Conservation (phyloP, 345 rosid species). For the Cochlearia excelsa region DNA sequence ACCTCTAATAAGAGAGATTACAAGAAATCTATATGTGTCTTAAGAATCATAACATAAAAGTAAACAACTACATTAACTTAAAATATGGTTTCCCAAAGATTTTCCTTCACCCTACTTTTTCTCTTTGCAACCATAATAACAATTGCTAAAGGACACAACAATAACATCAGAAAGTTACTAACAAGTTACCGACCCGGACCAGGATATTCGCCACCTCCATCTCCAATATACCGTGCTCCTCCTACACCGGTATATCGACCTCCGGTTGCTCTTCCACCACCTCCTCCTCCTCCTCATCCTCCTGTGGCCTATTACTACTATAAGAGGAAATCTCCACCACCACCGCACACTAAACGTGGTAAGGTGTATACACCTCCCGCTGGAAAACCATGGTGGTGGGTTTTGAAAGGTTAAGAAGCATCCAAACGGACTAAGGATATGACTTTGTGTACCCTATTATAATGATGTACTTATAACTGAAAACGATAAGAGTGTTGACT, state of each 20-base stretch:
- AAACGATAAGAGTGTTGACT: no score
- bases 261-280: neutral
- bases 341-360: no score
- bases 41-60: slow-evolving; percentile 1
- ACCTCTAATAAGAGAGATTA: slow-evolving; percentile 8
- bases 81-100: slow-evolving; percentile 25
- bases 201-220: slow-evolving; percentile 23
- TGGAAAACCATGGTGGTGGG: no score
- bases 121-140: slow-evolving; percentile 17
- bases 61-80: neutral
- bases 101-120: slow-evolving; percentile 5
- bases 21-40: neutral
- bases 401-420: no score
- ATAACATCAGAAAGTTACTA: slow-evolving; percentile 15
- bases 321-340: no score
- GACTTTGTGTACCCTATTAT: no score
- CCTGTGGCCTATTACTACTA: neutral
- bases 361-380: no score
- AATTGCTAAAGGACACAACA: slow-evolving; percentile 27
- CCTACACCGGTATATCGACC: slow-evolving; percentile 11
- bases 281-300: neutral
- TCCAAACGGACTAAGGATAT: no score
- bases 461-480: no score
- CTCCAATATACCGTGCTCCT: slow-evolving; percentile 24
- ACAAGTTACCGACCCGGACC: neutral